Evolutionary conservation across 306 rosid species (phyloP), one percentile per base, ranked within the genome.

Genomic region (Oemleria cerasiformis): DNA sequence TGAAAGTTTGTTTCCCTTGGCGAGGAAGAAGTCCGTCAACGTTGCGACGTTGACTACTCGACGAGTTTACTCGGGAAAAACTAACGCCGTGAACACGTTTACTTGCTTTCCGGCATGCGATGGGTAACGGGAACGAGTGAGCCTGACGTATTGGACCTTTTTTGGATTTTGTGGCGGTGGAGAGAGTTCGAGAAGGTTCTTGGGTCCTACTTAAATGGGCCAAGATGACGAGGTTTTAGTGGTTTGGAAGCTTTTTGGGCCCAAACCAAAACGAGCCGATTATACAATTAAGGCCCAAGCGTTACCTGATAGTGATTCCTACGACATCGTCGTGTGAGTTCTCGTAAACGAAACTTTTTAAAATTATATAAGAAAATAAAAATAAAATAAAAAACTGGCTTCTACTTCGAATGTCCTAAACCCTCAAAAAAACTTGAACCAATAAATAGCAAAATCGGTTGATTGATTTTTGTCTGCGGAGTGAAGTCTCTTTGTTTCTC

Each of bases 101-200:
- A 19, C 30, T 19, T 19, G 30, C 58, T 49, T 49, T 49, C 19
- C 14, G 36, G 36, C 36, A n/a, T 7, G 55, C 23, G 51, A 47
- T 11, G 34, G 58, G 12, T 17, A 17, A 15, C 11, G 13, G 42
- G 20, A 10, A 4, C 56, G 51, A 23, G 57, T 30, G 40, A 40
- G 23, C 20, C 20, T 8, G 63, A 38, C 42, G 73, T 20, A 53
- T 39, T 68, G 63, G 73, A 67, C 19, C 25, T 14, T 13, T 54
- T 65, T 30, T 3, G 36, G 36, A 30, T 30, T 30, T 30, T 30
- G 36, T 55, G 41, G 15, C 50, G 63, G 50, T 20, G 58, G 23
- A 20, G 21, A 20, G 50, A 44, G 40, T 69, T 69, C 63, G 63
- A 54, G 73, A 54, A 69, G 73, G 30, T 66, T 25, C 43, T 65